Base-by-base conservation (phyloP, 2,329 filamentous ascomycete species). In the Clathrospora elynae region DNA sequence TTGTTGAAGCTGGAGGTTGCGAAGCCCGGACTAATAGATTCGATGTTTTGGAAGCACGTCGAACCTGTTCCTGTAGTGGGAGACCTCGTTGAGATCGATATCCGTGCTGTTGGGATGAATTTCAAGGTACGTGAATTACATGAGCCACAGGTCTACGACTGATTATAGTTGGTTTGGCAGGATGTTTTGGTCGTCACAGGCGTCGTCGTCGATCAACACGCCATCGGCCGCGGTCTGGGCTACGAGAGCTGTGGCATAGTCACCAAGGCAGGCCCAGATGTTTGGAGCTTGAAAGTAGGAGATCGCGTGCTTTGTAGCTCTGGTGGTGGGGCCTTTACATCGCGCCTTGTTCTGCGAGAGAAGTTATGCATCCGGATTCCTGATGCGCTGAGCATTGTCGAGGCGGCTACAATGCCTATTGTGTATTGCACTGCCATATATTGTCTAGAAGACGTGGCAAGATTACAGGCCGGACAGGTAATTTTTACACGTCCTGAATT, bases 81-180 rank as follows among this genome's bases (percentile, higher is more conserved):
- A 18, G 9, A 64, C 12, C n/a, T 46, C 8, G 47, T 63, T 3
- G 48, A 59, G 23, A 26, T 62, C 4, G 51, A 64, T 16, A 28
- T 55, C 1, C n/a, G 38, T 14, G 38, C 44, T 5, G 41, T 30
- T 5, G 57, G 57, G 0, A 5, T 62, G 10, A 59, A 61, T 23
- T 71, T 72, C 52, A 67, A 43, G 25, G 57, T 61, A 47, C 16
- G 45, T 13, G n/a, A n/a, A n/a, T n/a, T n/a, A n/a, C n/a, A n/a
- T n/a, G n/a, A n/a, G n/a, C n/a, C n/a, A n/a, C n/a, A n/a, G n/a
- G n/a, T n/a, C n/a, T n/a, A n/a, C n/a, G n/a, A n/a, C n/a, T n/a
- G n/a, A n/a, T n/a, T n/a, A n/a, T n/a, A n/a, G n/a, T n/a, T n/a
- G n/a, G n/a, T n/a, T n/a, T n/a, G n/a, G n/a, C n/a, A n/a, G n/a